Evolutionary conservation across 2,329 filamentous ascomycete genomes (phyloP), one percentile per base, ranked within the genome.

Genomic region (Colletotrichum sidae): DNA sequence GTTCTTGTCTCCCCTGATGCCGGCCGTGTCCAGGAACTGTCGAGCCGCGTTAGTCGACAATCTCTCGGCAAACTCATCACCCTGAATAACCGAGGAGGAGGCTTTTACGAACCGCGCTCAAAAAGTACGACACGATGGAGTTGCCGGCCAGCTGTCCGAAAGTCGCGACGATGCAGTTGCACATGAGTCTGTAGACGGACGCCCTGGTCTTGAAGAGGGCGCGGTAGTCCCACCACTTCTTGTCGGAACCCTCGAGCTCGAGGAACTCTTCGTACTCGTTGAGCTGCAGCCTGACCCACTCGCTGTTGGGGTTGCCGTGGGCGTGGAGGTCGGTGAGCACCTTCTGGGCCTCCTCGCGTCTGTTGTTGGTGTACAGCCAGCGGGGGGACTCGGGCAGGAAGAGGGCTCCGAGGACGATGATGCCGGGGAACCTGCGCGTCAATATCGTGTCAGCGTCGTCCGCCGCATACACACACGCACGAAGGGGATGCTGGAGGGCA

Each of bases 141-240:
- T 80, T 79, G 0, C 78, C 81, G 2, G 80, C 78, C 79, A 79
- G 84, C 69, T 86, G 82, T 2, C 80, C 79, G 46, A 85, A 83
- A 46, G 80, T 75, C 2, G 79, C 76, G 41, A 83, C 76, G 25
- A 76, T 72, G 42, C 77, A 76, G 63, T 80, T 82, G 63, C 78
- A 81, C 2, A 77, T 71, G 2, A 85, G 75, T 8, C 83, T 78
- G 71, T 82, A 84, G 25, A 76, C 68, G 1, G 79, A 74, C 0
- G 78, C 72, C 8, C 72, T 72, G 69, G 70, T 74, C 54, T 75
- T 76, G 74, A 83, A 81, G 10, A 83, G 75, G 2, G 78, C 81
- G 11, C 77, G 72, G 69, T 83, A 83, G 69, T 83, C 81, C 79
- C 80, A 83, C 80, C 80, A 83, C 58, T 75, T 72, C 74, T 83